Conservation (phyloP, 345 rosid species). For the Nasturtium officinale region DNA sequence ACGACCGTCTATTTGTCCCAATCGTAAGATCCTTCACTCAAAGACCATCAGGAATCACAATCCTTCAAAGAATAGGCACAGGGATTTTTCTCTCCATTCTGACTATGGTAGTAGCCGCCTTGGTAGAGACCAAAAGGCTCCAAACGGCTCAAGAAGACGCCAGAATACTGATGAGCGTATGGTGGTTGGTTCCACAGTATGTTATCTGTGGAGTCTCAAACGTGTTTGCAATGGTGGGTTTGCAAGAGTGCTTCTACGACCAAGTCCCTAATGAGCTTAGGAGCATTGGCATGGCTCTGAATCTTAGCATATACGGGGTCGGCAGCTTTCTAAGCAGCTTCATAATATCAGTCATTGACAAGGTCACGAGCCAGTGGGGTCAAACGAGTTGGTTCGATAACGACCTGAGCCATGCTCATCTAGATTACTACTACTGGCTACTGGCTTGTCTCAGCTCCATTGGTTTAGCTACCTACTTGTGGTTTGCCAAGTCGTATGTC, state of each 20-base stretch:
- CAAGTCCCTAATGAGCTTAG: slow-evolving; percentile 56
- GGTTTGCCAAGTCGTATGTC: slow-evolving; percentile 49
- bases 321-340: slow-evolving; percentile 57
- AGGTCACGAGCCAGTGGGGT: slow-evolving; percentile 41
- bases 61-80: slow-evolving; percentile 47
- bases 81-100: slow-evolving; percentile 33
- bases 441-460: slow-evolving; percentile 46
- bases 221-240: slow-evolving; percentile 55
- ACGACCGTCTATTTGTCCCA: slow-evolving; percentile 57
- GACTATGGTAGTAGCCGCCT: slow-evolving; percentile 44
- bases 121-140: slow-evolving; percentile 46
- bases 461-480: slow-evolving; percentile 38
- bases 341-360: slow-evolving; percentile 49
- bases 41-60: slow-evolving; percentile 43
- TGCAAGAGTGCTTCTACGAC: slow-evolving; percentile 65
- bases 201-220: slow-evolving; percentile 34
- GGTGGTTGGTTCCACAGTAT: slow-evolving; percentile 50
- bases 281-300: slow-evolving; percentile 59
- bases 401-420: slow-evolving; percentile 55
- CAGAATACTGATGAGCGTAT: slow-evolving; percentile 38
- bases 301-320: slow-evolving; percentile 54
- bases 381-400: slow-evolving; percentile 53
- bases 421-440: slow-evolving; percentile 58
- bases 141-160: slow-evolving; percentile 21
- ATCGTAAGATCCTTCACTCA: slow-evolving; percentile 41